Evolutionary conservation across 345 rosid species (phyloP).

Genomic region (Psidium guajava): DNA sequence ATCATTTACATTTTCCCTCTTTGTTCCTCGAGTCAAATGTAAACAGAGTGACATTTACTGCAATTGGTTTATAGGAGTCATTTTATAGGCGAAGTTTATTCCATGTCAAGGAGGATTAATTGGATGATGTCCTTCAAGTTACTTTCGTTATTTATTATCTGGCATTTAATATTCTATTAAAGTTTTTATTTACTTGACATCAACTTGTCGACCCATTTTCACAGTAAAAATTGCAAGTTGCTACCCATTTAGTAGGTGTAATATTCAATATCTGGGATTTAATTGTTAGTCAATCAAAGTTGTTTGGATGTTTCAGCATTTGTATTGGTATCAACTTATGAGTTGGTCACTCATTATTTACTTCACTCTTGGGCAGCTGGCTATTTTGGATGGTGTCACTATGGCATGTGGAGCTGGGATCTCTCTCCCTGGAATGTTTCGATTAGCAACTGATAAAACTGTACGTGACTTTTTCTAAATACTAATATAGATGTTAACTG

Average conservation of each 20-base stretch:
- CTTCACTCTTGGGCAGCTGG: constrained; percentile 38
- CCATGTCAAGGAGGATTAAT: background rate
- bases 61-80: background rate
- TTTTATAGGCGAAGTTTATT: background rate
- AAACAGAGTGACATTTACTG: background rate
- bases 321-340: background rate
- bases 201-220: background rate
- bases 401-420: constrained; percentile 82
- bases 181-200: background rate
- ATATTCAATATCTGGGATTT: background rate
- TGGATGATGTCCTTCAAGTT: background rate
- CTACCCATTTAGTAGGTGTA: background rate
- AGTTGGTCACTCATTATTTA: background rate
- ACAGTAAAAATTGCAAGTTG: background rate
- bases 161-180: background rate
- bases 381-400: constrained; percentile 63
- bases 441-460: constrained; percentile 64
- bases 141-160: background rate
- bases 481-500: background rate
- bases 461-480: constrained; percentile 31
- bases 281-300: background rate
- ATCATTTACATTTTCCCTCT: background rate
- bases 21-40: background rate
- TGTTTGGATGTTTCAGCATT: background rate
- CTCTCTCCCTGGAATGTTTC: constrained; percentile 71